A percentile compares a stretch with the other conserved stretches of the same genome.
Evolutionary conservation across 305 asterid species (phyloP).

Genomic region (Fraxinus latifolia): DNA sequence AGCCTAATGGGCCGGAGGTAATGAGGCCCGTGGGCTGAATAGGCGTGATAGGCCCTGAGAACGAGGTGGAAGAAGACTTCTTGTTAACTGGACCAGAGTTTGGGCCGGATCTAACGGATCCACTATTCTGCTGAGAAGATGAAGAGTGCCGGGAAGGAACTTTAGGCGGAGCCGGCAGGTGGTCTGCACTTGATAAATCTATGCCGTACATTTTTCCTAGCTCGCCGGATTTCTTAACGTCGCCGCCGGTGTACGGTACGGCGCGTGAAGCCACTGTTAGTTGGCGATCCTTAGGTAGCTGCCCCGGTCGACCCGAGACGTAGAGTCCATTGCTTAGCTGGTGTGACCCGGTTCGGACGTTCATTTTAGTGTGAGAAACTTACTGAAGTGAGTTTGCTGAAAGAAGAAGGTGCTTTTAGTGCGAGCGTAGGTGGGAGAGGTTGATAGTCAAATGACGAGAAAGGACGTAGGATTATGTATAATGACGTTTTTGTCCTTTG

Average conservation of each 20-base stretch:
- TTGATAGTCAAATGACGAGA: constrained; percentile 32
- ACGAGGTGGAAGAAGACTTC: constrained; percentile 67
- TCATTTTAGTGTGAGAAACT: constrained; percentile 33
- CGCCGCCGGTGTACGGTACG: constrained; percentile 91
- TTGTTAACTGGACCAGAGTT: constrained; percentile 51
- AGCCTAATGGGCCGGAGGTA: constrained; percentile 63
- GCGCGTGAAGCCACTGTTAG: constrained; percentile 70
- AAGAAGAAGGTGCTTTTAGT: constrained; percentile 12
- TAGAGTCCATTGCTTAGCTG: constrained; percentile 79
- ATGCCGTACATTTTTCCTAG: constrained; percentile 91
- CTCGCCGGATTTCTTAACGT: constrained; percentile 88
- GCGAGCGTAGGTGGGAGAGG: constrained; percentile 19
- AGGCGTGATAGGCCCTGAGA: constrained; percentile 93
- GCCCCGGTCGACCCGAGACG: constrained; percentile 90
- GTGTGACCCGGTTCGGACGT: constrained; percentile 75
- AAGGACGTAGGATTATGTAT: constrained; percentile 9
- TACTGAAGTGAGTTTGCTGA: constrained; percentile 11
- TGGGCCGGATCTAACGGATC: constrained; percentile 75
- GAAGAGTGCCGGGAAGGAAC: constrained; percentile 53
- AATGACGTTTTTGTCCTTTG: constrained; percentile 40
- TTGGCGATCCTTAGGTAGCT: constrained; percentile 62
- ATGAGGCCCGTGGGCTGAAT: constrained; percentile 91
- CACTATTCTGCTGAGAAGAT: constrained; percentile 56
- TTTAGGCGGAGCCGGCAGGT: constrained; percentile 40
- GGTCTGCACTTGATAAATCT: constrained; percentile 37